Evolutionary conservation across 176 grass and related monocot genomes (phyloP).

Genomic region (Poa annua): DNA sequence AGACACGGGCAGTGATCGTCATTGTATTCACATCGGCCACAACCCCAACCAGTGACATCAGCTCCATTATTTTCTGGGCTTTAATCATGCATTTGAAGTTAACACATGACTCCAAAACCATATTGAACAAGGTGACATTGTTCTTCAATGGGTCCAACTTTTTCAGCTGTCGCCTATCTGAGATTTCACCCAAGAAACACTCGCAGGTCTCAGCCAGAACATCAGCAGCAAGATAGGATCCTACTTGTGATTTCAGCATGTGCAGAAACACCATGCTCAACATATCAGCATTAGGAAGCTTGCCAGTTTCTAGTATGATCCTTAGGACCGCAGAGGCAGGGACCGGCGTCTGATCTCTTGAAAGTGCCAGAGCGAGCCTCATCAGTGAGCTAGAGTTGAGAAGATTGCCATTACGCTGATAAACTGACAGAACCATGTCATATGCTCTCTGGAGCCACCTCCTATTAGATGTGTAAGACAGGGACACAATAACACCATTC

Average conservation of each 20-base stretch:
- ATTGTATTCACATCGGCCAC: conserved; percentile 70
- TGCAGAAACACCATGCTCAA: conserved; percentile 69
- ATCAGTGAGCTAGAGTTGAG: conserved; percentile 54
- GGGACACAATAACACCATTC: conserved; percentile 52
- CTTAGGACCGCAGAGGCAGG: conserved; percentile 60
- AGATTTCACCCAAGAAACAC: conserved; percentile 50
- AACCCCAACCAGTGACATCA: conserved; percentile 65
- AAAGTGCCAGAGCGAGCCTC: conserved; percentile 60
- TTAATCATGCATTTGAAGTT: conserved; percentile 72
- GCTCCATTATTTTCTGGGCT: conserved; percentile 68
- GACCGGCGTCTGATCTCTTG: conserved; percentile 66
- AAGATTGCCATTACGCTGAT: conserved; percentile 53
- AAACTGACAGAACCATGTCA: conserved; percentile 58
- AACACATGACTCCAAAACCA: conserved; percentile 79
- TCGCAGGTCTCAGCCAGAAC: conserved; percentile 69
- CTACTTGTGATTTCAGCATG: conserved; percentile 73
- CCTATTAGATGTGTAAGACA: conserved; percentile 59
- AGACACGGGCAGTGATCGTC: conserved; percentile 48
- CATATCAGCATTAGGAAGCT: conserved; percentile 71
- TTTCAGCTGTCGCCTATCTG: conserved; percentile 51
- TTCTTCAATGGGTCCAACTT: conserved; percentile 59
- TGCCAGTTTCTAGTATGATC: conserved; percentile 61
- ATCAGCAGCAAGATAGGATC: conserved; percentile 67
- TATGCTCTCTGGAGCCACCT: conserved; percentile 85
- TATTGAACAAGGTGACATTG: conserved; percentile 70